Evolutionary conservation across 2,329 filamentous ascomycete genomes (phyloP), one percentile per base, ranked within the genome.

Genomic region (Atkinsonella hypoxylon): DNA sequence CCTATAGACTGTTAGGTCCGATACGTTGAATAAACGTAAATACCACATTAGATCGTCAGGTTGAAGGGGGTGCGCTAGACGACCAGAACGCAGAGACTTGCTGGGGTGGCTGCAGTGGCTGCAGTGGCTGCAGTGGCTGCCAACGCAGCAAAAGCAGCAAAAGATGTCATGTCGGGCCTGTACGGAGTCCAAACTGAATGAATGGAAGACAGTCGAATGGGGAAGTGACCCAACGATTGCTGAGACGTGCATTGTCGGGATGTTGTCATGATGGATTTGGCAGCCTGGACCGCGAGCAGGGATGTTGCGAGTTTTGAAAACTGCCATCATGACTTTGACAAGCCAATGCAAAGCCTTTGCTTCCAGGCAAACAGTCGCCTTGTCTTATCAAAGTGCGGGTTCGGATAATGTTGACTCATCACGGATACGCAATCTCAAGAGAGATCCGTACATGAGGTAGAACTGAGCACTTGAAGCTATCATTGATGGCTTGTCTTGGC

Each of bases 41-140:
- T 36, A 36, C 13, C 10, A 15, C 34, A 44, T 32, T 45, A 22
- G 20, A 20, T 30, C 15, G 15, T 45, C 42, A 13, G 13, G 31
- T 9, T 7, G 42, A 45, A 13, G 42, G 26, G 26, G 9, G 42
- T 45, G 42, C 5, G 26, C 42, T 31, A 32, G 15, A 45, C 4
- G 40, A 6, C 8, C 3, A 26, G 40, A 42, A 42, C 2, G 17
- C n/a, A n/a, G 40, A 42, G 40, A 22, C 18, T 42, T 42, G 41
- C 44, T 36, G 31, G 48, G 48, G 30, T 49, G 47, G 47, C 26
- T 49, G 47, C 40, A 49, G 20, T 39, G 41, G 32, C 39, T 48
- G 49, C 49, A n/a, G 47, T 49, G 47, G 47, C 26, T 49, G 47
- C 40, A 49, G 20, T 39, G 41, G 32, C 39, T 48, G 49, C 49